These are phyloP conservation scores for Flammula alnicola DNA, from an alignment of 1,284 basidiomycete genomes.

Conservation along the genomic window DNA sequence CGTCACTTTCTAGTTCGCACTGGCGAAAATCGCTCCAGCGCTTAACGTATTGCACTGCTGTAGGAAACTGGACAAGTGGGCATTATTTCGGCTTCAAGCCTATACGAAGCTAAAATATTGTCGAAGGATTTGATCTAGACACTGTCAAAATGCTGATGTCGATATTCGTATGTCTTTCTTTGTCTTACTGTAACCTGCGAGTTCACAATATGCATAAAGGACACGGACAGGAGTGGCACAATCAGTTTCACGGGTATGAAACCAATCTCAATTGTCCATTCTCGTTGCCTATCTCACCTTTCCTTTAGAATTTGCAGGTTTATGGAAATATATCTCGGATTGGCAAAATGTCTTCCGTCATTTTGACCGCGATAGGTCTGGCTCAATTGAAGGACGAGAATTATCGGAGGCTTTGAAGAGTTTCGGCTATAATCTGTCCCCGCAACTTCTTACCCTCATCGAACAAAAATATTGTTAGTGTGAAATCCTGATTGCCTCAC, in stretches of 20 bases:
- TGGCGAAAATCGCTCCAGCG: constrained; percentile 4
- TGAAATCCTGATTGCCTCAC: background rate
- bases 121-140: constrained; percentile 68
- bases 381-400: constrained; percentile 77
- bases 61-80: constrained; percentile 78
- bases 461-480: constrained; percentile 75
- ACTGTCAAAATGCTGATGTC: constrained; percentile 78
- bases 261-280: background rate
- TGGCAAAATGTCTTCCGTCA: constrained; percentile 82
- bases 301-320: constrained; percentile 67
- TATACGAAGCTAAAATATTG: constrained; percentile 5
- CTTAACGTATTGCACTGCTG: constrained; percentile 9
- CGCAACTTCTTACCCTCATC: constrained; percentile 61
- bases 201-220: constrained; percentile 47
- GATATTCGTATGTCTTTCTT: constrained; percentile 49
- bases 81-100: constrained; percentile 8
- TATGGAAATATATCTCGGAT: constrained; percentile 83
- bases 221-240: constrained; percentile 74
- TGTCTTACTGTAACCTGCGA: background rate
- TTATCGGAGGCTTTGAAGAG: constrained; percentile 70
- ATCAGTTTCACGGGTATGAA: constrained; percentile 68
- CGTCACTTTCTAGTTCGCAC: constrained; percentile 13
- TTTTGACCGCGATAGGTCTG: constrained; percentile 76
- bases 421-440: constrained; percentile 78
- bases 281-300: background rate